Conservation (phyloP, 192 early-diverging fungal genomes). For the Umbelopsis sp. region DNA sequence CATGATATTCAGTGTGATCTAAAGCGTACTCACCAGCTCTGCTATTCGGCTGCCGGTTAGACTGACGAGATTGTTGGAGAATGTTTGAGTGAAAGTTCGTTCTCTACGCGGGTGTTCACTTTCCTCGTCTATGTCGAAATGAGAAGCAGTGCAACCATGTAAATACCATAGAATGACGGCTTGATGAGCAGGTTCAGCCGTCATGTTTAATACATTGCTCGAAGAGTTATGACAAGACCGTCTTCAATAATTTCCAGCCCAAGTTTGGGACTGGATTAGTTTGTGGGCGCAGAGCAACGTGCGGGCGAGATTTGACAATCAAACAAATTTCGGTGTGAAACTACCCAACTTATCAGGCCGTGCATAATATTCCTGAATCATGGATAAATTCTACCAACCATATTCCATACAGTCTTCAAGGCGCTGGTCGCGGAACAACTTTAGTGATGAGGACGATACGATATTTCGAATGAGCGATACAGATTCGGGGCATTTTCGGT, state of each 20-base stretch:
- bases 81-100: conserved; percentile 16
- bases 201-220: conserved; percentile 5
- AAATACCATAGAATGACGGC: conserved; percentile 35
- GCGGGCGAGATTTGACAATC: conserved; percentile 1
- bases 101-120: conserved; percentile 4
- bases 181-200: conserved; percentile 14
- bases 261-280: no score
- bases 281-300: no score
- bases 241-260: background rate
- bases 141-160: conserved; percentile 25
- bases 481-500: background rate
- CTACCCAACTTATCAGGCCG: background rate
- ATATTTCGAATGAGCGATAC: conserved; percentile 14
- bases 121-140: no score
- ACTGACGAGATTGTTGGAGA: conserved; percentile 25
- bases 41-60: conserved; percentile 14
- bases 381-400: conserved; percentile 19
- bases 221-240: background rate
- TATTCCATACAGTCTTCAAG: conserved; percentile 8
- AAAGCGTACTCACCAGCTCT: conserved; percentile 20
- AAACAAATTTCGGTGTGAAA: conserved; percentile 1
- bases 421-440: conserved; percentile 3
- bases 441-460: conserved; percentile 8
- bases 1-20: background rate
- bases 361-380: background rate